Conservation (phyloP, 208 protist genomes). For the Vickermania spadyakhi region DNA sequence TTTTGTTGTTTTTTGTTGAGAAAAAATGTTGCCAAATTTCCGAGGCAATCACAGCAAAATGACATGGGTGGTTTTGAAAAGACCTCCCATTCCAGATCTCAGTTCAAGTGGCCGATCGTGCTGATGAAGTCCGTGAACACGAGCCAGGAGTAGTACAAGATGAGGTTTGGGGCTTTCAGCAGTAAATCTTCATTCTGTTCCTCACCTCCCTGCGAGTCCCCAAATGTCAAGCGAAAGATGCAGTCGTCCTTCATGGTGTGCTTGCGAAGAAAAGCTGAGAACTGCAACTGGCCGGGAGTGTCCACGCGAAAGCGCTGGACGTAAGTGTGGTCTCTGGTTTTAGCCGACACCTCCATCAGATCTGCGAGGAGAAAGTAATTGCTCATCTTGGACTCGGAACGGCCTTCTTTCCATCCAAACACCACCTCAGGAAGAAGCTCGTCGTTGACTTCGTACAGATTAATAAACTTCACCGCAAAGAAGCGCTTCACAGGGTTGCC, state of each 20-base stretch:
- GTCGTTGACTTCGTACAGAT: conserved; percentile 8
- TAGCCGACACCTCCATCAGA: conserved; percentile 29
- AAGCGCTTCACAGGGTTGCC: conserved; percentile 48
- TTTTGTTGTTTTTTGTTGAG: too few relatives aligned
- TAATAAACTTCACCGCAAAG: conserved; percentile 53
- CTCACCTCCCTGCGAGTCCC: conserved; percentile 12
- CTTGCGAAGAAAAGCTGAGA: not conserved
- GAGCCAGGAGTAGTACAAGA: conserved; percentile 41
- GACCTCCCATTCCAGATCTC: too few relatives aligned
- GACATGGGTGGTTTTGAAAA: too few relatives aligned
- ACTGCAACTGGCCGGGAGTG: conserved; percentile 12
- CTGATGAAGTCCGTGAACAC: conserved; percentile 58
- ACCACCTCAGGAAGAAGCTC: conserved; percentile 14
- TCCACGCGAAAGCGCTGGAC: conserved; percentile 19
- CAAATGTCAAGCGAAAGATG: conserved; percentile 51
- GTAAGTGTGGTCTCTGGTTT: conserved; percentile 30
- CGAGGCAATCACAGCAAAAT: too few relatives aligned
- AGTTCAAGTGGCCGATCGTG: conserved; percentile 16
- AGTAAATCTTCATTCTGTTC: conserved; percentile 39
- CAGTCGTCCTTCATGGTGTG: conserved; percentile 25
- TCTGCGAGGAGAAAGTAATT: conserved; percentile 46
- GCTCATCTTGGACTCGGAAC: conserved; percentile 33
- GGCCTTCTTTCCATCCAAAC: conserved; percentile 30
- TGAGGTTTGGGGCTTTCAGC: conserved; percentile 31
- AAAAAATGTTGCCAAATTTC: too few relatives aligned